Evolutionary conservation across 176 grass and related monocot species (phyloP), one percentile per base, ranked within the genome.

Genomic region (Areca catechu): DNA sequence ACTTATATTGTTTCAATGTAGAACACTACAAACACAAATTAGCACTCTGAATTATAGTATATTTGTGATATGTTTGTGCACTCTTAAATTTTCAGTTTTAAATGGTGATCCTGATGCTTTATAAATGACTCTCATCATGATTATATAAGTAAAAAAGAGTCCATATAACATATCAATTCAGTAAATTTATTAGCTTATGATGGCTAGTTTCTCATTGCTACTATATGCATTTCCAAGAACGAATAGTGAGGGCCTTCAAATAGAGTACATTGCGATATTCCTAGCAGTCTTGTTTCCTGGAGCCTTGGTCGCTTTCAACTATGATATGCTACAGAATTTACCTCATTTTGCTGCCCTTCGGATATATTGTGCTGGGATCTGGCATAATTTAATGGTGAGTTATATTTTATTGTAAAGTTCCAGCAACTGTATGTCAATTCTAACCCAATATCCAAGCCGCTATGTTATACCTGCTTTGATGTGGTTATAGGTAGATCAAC

Each of bases 251-350:
- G 87, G 87, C 48, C 62, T 91, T 27, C 80, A 79, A 20, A 85
- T 97, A 23, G 92, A 97, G 55, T 97, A 97, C 70, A 73, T 91
- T 72, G 83, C 86, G 12, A 52, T 97, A 69, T 97, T 97, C 72
- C 12, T 88, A 28, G 87, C 78, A 51, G 48, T 80, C 75, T 59
- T 91, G 56, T 85, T 97, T 78, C 87, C 92, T 67, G 92, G 92
- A 61, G 92, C 92, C 52, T 91, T 91, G 71, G 72, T 97, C 74
- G 75, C 87, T 71, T 77, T 97, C 73, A 82, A 97, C 55, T 76
- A 79, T 71, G 80, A 82, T 64, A 74, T 62, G 51, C 63, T 91
- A 24, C 74, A 88, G 34, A 82, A 54, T 77, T 49, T 82, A 29
- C 67, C 72, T 69, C 69, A 55, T 55, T 80, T 84, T 74, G 68